Evolutionary conservation across 441 rosid species (phyloP).

Genomic region (Adansonia madagascariensis): DNA sequence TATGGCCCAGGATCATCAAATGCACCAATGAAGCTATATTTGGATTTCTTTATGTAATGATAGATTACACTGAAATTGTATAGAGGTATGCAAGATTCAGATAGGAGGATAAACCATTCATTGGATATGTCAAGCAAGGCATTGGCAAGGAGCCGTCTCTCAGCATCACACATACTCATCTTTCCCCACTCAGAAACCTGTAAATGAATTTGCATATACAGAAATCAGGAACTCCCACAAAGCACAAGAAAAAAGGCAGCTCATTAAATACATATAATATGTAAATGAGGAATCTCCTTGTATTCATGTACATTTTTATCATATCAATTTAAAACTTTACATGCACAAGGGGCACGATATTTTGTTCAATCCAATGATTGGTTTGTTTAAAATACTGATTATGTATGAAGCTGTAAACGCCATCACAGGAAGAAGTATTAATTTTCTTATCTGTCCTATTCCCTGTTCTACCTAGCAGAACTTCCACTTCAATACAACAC

Average conservation of each 20-base stretch:
- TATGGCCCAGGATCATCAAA: slow-evolving; percentile 86
- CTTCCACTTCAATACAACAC: not conserved
- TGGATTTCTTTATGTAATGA: slow-evolving; percentile 64
- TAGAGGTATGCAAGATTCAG: slow-evolving; percentile 91
- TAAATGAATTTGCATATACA: not conserved
- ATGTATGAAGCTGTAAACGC: not conserved
- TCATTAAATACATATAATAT: too few relatives aligned
- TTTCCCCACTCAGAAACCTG: slow-evolving; percentile 92
- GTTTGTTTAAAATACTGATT: too few relatives aligned
- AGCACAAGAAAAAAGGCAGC: too few relatives aligned
- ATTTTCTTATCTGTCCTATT: not conserved
- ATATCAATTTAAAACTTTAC: not conserved
- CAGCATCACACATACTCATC: slow-evolving; percentile 95
- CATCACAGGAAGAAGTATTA: not conserved
- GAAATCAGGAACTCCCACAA: not conserved
- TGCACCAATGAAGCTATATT: slow-evolving; percentile 73
- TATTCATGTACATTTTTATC: not conserved
- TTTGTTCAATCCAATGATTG: too few relatives aligned
- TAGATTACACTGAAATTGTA: slow-evolving; percentile 73
- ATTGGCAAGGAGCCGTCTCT: slow-evolving; percentile 82
- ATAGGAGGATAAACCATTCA: slow-evolving; percentile 80
- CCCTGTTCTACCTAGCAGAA: not conserved
- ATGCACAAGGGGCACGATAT: not conserved
- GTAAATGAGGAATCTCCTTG: too few relatives aligned
- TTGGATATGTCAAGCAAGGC: slow-evolving; percentile 81